A percentile compares a stretch with the other conserved stretches of the same genome.
These are phyloP conservation scores for Syzygium aromaticum DNA, from an alignment of 345 rosid genomes.

Conservation along the genomic window DNA sequence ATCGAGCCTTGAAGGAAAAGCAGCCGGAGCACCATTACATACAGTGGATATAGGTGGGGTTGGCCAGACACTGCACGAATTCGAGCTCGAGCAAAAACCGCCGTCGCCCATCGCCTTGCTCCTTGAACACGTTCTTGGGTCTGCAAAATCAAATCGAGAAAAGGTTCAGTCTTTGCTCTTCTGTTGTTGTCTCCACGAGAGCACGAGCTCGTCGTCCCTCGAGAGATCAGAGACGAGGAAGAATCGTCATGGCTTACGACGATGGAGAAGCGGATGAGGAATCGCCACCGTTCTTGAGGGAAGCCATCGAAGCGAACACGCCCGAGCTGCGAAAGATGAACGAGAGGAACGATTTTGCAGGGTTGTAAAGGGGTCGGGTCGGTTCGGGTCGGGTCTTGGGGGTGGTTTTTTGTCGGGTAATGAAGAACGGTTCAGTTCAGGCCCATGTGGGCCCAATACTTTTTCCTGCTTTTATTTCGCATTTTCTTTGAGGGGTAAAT, in stretches of 20 bases:
- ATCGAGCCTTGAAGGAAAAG: neutral
- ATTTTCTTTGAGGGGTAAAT: neutral
- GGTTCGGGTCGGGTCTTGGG: neutral
- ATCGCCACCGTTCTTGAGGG: neutral
- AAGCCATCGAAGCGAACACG: neutral
- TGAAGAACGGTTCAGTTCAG: neutral
- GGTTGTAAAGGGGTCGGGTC: neutral
- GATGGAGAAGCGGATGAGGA: neutral
- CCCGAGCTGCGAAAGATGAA: neutral
- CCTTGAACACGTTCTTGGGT: slow-evolving; percentile 56
- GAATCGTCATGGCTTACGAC: neutral
- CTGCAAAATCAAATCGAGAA: slow-evolving; percentile 11
- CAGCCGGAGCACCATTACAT: slow-evolving; percentile 4
- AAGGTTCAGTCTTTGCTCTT: neutral
- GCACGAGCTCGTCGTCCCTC: neutral
- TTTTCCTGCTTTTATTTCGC: neutral
- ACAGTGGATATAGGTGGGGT: slow-evolving; percentile 97
- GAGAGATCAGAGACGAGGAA: neutral
- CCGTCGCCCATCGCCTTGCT: slow-evolving; percentile 86
- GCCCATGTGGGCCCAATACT: neutral
- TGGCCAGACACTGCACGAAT: slow-evolving; percentile 90
- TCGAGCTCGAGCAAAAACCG: slow-evolving; percentile 87
- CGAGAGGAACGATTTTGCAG: neutral
- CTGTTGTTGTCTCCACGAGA: neutral
- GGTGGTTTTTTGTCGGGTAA: neutral